Evolutionary conservation across 495 filamentous ascomycete species (phyloP), one percentile per base, ranked within the genome.

Genomic region (Penicillium flavigenum): DNA sequence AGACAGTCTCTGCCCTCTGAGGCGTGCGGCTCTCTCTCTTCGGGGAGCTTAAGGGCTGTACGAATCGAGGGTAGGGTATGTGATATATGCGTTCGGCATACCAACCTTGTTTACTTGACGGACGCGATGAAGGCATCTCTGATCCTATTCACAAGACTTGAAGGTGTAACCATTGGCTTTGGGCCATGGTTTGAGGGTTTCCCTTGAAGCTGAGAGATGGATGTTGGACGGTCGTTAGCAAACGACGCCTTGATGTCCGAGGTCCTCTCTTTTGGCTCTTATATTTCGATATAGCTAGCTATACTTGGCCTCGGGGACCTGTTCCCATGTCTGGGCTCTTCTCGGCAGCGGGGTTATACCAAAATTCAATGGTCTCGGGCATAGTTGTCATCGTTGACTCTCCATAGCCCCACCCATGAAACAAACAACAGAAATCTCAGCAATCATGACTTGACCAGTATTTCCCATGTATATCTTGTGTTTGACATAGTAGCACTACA

Each of bases 61-160:
- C 70, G 79, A 85, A 70, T 74, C 83, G 76, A 75, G 77, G 73
- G 79, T 79, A 64, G 86, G 83, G 81, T 89, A 84, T 76, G 79
- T 98, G 94, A 98, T 83, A 91, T 88, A 81, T 84, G 95, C 90
- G 95, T 96, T 92, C 91, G 92, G 90, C 94, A 97, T 94, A 96
- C 82, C 78, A 57, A 87, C 85, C 92, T 96, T 96, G 90, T 64
- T 96, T 95, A 89, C 77, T 80, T 78, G 66, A 89, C 91, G 92
- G 88, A 96, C 93, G 95, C 92, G 83, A 89, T 86, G 82, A 88
- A 83, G 87, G 91, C 90, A 96, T 91, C 91, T 98, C 94, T 98
- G 94, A 98, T 59, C 73, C 68, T 61, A 63, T 63, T 58, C 49
- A 55, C 19, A 54, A 47, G 72, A 53, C 76, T 79, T 79, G 76